Conservation (phyloP, 768 basidiomycete species). For the Cantharellus cinnabarinus region DNA sequence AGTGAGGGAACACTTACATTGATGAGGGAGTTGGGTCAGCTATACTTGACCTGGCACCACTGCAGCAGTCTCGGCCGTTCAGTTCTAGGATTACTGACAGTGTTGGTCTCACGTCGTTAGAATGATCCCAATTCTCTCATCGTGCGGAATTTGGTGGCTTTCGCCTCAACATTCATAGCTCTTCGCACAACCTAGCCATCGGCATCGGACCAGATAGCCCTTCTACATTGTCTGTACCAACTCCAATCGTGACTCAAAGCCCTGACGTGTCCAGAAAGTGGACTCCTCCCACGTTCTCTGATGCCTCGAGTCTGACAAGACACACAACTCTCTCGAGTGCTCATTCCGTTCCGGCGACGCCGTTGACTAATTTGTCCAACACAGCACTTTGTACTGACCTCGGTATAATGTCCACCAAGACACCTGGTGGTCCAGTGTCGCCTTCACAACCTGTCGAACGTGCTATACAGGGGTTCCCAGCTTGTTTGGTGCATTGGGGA, state of each 20-base stretch:
- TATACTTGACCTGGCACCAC: slow-evolving; percentile 79
- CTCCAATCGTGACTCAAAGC: slow-evolving; percentile 24
- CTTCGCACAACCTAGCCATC: not conserved
- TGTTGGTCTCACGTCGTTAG: slow-evolving; percentile 24
- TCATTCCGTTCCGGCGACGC: slow-evolving; percentile 71
- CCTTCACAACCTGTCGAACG: slow-evolving; percentile 18
- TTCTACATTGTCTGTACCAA: not conserved
- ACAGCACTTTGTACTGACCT: slow-evolving; percentile 1
- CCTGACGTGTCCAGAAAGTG: slow-evolving; percentile 42
- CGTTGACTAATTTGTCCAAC: slow-evolving; percentile 32
- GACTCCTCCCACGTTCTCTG: slow-evolving; percentile 48
- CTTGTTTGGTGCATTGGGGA: too few relatives aligned
- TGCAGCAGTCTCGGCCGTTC: slow-evolving; percentile 24
- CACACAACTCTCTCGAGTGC: slow-evolving; percentile 25
- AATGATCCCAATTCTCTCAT: slow-evolving; percentile 83
- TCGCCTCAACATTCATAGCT: not conserved
- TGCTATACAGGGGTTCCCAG: not conserved
- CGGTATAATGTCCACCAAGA: slow-evolving; percentile 33
- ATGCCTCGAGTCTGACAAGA: slow-evolving; percentile 17
- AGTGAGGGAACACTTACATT: too few relatives aligned
- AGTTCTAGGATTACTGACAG: not conserved
- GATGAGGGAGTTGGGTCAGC: slow-evolving; percentile 29
- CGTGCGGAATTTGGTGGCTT: not conserved
- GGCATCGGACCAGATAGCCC: not conserved
- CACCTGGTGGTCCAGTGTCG: slow-evolving; percentile 40